phyloP scores from a whole-genome alignment of 495 filamentous ascomycete species.

The Melanomma pulvis-pyrius region DNA sequence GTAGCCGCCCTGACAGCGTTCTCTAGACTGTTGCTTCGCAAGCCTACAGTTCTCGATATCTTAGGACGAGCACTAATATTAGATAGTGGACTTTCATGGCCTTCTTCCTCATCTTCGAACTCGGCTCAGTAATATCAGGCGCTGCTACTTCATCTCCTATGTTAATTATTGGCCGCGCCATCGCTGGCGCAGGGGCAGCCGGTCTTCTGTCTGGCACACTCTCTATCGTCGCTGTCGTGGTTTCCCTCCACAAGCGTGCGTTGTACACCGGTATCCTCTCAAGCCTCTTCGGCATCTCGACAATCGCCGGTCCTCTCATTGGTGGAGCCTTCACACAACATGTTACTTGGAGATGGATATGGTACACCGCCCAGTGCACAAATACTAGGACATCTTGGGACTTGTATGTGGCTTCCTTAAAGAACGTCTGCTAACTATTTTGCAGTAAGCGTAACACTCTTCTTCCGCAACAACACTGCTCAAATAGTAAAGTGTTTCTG shows the following conservation, averaged over 20 bases:
- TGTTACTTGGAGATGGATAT: slow-evolving; percentile 68
- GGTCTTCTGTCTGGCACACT: slow-evolving; percentile 83
- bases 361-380: too few relatives aligned
- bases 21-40: neutral
- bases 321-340: slow-evolving; percentile 69
- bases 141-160: slow-evolving; percentile 72
- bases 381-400: too few relatives aligned
- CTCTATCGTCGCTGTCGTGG: slow-evolving; percentile 75
- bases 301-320: slow-evolving; percentile 63
- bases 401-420: too few relatives aligned
- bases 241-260: slow-evolving; percentile 71
- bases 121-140: slow-evolving; percentile 81
- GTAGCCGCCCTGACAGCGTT: neutral
- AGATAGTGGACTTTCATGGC: slow-evolving; percentile 54
- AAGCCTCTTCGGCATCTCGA: slow-evolving; percentile 77
- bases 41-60: neutral
- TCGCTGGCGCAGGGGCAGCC: slow-evolving; percentile 81
- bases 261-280: slow-evolving; percentile 74
- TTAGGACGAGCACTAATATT: neutral
- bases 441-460: too few relatives aligned
- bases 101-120: slow-evolving; percentile 76
- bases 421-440: too few relatives aligned
- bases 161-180: slow-evolving; percentile 80
- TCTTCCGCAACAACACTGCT: too few relatives aligned
- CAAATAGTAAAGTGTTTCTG: too few relatives aligned